A percentile compares a stretch with the other conserved stretches of the same genome.
Conservation (phyloP, 2,329 filamentous ascomycete species). For the Diaporthe sp. region DNA sequence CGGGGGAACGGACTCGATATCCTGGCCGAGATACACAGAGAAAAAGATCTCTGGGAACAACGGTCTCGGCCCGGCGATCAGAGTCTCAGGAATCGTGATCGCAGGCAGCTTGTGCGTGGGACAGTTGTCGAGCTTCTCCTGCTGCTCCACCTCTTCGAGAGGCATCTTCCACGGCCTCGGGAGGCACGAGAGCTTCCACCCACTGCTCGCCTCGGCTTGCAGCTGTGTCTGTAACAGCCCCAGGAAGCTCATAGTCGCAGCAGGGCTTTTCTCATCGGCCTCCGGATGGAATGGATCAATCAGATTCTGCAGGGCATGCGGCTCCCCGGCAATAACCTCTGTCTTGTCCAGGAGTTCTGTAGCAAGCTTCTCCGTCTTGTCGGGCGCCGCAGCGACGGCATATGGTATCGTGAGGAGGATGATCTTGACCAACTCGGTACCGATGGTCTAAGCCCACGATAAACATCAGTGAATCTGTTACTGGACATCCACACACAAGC, state of each 20-base stretch:
- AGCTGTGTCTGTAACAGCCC: slow-evolving; percentile 88
- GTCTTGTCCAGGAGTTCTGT: slow-evolving; percentile 90
- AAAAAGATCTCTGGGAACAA: slow-evolving; percentile 95
- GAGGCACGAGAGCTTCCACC: slow-evolving; percentile 80
- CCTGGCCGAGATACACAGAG: slow-evolving; percentile 90
- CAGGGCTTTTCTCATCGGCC: slow-evolving; percentile 71
- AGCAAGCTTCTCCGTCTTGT: slow-evolving; percentile 77
- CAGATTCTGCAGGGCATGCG: slow-evolving; percentile 84
- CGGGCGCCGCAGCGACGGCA: slow-evolving; percentile 80
- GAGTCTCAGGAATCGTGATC: slow-evolving; percentile 80
- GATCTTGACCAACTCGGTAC: slow-evolving; percentile 93
- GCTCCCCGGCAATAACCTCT: slow-evolving; percentile 91
- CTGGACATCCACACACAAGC: not conserved
- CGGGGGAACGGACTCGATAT: slow-evolving; percentile 88
- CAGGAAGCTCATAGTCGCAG: slow-evolving; percentile 77
- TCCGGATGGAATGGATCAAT: slow-evolving; percentile 86
- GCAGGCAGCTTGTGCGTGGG: slow-evolving; percentile 83
- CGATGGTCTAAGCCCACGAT: slow-evolving; percentile 64
- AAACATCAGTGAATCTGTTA: not conserved
- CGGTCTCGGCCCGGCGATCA: slow-evolving; percentile 79
- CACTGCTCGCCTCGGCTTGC: slow-evolving; percentile 78
- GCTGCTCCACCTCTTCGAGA: slow-evolving; percentile 70
- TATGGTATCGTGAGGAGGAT: slow-evolving; percentile 96
- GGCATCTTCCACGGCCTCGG: slow-evolving; percentile 78
- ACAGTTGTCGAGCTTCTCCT: slow-evolving; percentile 68